Conservation (phyloP, 805 yeast genomes). For the Yarrowia sp. region DNA sequence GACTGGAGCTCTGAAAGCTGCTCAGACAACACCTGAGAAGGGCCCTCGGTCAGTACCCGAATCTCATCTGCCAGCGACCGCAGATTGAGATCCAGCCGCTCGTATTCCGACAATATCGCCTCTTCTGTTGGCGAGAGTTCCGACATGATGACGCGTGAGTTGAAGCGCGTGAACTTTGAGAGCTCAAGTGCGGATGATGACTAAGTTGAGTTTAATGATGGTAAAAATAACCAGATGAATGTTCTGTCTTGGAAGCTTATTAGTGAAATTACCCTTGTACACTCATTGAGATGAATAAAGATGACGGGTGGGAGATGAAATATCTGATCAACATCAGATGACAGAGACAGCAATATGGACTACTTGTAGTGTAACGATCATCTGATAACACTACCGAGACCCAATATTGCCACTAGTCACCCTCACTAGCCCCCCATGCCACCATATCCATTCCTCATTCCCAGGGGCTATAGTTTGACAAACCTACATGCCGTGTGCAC, state of each 20-base stretch:
- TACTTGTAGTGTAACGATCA: too few species aligned
- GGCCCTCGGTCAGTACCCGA: constrained; percentile 40
- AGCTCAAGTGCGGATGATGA: background rate
- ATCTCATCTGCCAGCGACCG: constrained; percentile 41
- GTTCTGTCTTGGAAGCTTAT: too few species aligned
- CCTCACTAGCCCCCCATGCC: too few species aligned
- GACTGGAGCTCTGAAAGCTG: constrained; percentile 67
- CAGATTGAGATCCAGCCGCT: constrained; percentile 21
- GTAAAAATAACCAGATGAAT: background rate
- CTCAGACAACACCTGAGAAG: constrained; percentile 53
- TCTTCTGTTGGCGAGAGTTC: constrained; percentile 46
- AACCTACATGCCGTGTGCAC: constrained; percentile 18
- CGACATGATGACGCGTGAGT: constrained; percentile 41
- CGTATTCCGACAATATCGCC: constrained; percentile 37
- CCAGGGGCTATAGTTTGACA: constrained; percentile 18
- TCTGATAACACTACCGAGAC: too few species aligned
- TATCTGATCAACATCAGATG: too few species aligned
- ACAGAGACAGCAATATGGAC: too few species aligned
- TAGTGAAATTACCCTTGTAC: too few species aligned
- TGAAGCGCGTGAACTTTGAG: constrained; percentile 8
- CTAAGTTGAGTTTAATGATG: background rate
- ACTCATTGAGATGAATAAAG: too few species aligned
- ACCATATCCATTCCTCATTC: background rate
- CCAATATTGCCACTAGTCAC: too few species aligned
- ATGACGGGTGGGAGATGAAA: too few species aligned